Percentiles rank a stretch among this genome's conserved stretches.
Evolutionary conservation across 805 yeast species (phyloP).

Genomic region (Nakazawaea ernobii): DNA sequence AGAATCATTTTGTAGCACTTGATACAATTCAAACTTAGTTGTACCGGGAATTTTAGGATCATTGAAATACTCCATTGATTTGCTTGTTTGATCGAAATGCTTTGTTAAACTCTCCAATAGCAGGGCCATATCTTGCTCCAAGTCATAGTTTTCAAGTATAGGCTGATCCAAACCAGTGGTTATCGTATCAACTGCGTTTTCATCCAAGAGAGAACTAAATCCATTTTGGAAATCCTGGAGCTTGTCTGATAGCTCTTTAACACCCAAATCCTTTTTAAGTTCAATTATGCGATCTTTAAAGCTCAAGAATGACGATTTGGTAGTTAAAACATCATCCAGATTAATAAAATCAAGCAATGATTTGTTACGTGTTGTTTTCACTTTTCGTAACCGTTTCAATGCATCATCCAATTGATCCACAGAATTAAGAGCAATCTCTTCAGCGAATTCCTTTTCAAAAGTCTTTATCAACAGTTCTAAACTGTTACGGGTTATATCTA

Average conservation of each 20-base stretch:
- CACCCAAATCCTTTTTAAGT: constrained; percentile 22
- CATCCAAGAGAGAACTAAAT: constrained; percentile 11
- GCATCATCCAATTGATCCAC: constrained; percentile 27
- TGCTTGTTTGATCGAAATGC: constrained; percentile 75
- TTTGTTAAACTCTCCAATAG: constrained; percentile 66
- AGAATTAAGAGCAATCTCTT: constrained; percentile 20
- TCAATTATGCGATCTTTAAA: constrained; percentile 27
- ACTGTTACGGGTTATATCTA: constrained; percentile 27
- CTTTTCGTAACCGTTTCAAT: constrained; percentile 27
- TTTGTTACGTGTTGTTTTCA: constrained; percentile 17
- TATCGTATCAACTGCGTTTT: constrained; percentile 18
- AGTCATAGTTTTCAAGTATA: constrained; percentile 28
- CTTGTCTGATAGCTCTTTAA: constrained; percentile 17
- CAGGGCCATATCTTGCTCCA: constrained; percentile 67
- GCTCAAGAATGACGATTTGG: constrained; percentile 21
- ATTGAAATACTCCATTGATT: constrained; percentile 36
- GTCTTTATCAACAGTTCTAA: constrained; percentile 24
- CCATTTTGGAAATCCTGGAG: constrained; percentile 5
- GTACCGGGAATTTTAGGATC: constrained; percentile 20
- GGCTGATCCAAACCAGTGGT: constrained; percentile 18
- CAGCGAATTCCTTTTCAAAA: constrained; percentile 18
- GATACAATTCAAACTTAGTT: constrained; percentile 33
- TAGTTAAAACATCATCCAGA: constrained; percentile 28
- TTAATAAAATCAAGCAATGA: constrained; percentile 44
- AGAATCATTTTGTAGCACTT: constrained; percentile 47